Conservation (phyloP, 495 filamentous ascomycete genomes). For the Aspergillus bridgeri region DNA sequence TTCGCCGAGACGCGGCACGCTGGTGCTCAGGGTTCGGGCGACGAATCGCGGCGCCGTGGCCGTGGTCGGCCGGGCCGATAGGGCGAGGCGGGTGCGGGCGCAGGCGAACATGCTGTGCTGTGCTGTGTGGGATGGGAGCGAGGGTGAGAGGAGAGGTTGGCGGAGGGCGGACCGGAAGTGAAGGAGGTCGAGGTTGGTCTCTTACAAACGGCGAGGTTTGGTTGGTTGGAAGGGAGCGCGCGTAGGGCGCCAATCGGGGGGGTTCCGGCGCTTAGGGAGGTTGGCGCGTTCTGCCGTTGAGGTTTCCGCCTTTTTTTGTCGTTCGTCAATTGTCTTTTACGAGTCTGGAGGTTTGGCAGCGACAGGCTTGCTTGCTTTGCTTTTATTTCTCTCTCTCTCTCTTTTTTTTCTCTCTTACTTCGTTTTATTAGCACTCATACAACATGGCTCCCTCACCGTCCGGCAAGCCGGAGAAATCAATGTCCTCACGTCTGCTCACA, state of each 20-base stretch:
- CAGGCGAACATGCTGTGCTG: slow-evolving; percentile 58
- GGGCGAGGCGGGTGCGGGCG: slow-evolving; percentile 48
- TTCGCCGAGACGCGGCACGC: slow-evolving; percentile 44
- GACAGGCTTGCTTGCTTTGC: slow-evolving; percentile 5
- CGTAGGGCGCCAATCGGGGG: slow-evolving; percentile 24
- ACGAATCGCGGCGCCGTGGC: too few relatives aligned
- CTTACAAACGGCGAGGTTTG: slow-evolving; percentile 23
- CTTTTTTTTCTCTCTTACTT: too few relatives aligned
- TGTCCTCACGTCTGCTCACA: slow-evolving; percentile 86
- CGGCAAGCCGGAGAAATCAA: slow-evolving; percentile 58
- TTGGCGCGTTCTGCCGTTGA: slow-evolving; percentile 20
- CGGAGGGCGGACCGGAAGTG: slow-evolving; percentile 24
- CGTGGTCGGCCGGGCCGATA: too few relatives aligned
- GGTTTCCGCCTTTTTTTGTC: slow-evolving; percentile 14
- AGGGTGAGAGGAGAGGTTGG: slow-evolving; percentile 15
- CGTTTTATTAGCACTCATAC: too few relatives aligned
- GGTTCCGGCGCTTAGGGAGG: slow-evolving; percentile 9
- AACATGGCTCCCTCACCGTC: slow-evolving; percentile 31
- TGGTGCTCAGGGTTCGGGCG: too few relatives aligned
- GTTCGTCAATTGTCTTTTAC: too few relatives aligned
- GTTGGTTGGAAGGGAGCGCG: slow-evolving; percentile 16
- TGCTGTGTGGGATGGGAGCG: slow-evolving; percentile 21
- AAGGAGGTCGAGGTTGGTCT: slow-evolving; percentile 18
- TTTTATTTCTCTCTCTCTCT: too few relatives aligned
- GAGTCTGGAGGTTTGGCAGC: too few relatives aligned